Conservation (phyloP, 2,329 filamentous ascomycete genomes). For the Apiospora arundinis region DNA sequence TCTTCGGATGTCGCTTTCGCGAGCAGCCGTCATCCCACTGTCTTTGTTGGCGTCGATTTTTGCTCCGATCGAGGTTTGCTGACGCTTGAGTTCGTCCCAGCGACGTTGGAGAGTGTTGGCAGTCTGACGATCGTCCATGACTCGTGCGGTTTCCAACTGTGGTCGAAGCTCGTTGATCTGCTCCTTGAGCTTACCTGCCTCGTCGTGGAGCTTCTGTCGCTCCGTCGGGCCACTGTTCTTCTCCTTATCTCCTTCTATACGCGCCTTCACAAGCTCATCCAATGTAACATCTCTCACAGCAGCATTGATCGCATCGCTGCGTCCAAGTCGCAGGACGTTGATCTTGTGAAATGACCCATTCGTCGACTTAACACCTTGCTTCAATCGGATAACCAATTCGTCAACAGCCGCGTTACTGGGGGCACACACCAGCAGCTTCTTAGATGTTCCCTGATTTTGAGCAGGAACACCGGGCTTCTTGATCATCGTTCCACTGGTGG, state of each 20-base stretch:
- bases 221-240: slow-evolving; percentile 62
- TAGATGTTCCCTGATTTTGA: slow-evolving; percentile 53
- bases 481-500: slow-evolving; percentile 51
- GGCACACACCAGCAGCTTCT: slow-evolving; percentile 96
- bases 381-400: slow-evolving; percentile 91
- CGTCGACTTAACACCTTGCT: slow-evolving; percentile 80
- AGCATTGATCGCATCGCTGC: slow-evolving; percentile 89
- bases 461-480: slow-evolving; percentile 45
- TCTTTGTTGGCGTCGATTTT: slow-evolving; percentile 89
- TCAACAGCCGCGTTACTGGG: slow-evolving; percentile 98
- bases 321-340: slow-evolving; percentile 87
- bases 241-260: slow-evolving; percentile 66
- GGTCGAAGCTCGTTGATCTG: slow-evolving; percentile 75
- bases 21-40: slow-evolving; percentile 78
- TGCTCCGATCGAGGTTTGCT: slow-evolving; percentile 76
- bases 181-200: slow-evolving; percentile 75
- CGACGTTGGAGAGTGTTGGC: slow-evolving; percentile 71
- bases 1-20: slow-evolving; percentile 85
- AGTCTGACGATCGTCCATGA: slow-evolving; percentile 53
- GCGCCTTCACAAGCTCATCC: slow-evolving; percentile 85
- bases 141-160: slow-evolving; percentile 71
- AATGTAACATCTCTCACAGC: slow-evolving; percentile 90
- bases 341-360: slow-evolving; percentile 76
- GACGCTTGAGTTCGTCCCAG: slow-evolving; percentile 78
- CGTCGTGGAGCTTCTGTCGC: slow-evolving; percentile 65